A percentile compares a stretch with the other conserved stretches of the same genome.
These are phyloP conservation scores for Coemansia sp. DNA, from an alignment of 192 early-diverging fungal genomes.

Conservation along the genomic window DNA sequence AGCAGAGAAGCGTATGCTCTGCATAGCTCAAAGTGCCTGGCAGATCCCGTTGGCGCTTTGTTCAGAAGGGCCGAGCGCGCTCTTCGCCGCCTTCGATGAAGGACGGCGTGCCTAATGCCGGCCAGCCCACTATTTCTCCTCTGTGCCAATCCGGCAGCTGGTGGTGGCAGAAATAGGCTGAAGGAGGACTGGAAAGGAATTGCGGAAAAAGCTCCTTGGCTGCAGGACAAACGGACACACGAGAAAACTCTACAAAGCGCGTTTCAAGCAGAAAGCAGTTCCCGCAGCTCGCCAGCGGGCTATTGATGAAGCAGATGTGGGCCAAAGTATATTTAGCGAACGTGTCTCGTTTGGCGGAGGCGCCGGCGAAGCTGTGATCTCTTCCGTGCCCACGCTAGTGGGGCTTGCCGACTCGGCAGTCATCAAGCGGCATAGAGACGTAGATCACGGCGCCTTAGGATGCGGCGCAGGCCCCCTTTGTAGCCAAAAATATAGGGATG, in stretches of 20 bases:
- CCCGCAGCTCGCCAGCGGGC: background rate
- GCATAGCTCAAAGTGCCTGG: background rate
- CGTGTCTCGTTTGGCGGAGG: background rate
- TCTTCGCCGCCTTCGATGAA: background rate
- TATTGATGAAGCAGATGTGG: background rate
- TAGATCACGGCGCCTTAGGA: background rate
- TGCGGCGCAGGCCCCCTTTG: background rate
- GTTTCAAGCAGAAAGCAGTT: background rate
- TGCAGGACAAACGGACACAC: background rate
- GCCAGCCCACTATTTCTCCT: background rate
- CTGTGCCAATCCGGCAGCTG: background rate
- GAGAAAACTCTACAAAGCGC: background rate
- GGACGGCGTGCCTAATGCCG: background rate
- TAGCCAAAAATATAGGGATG: background rate
- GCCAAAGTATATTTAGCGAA: background rate
- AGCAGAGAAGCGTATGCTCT: background rate
- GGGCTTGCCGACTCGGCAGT: background rate
- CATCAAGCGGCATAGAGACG: constrained; percentile 1
- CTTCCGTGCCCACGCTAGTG: background rate
- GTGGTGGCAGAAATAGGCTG: background rate
- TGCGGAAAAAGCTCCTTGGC: background rate
- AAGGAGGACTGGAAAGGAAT: background rate
- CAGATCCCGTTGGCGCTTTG: background rate
- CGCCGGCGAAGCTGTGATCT: background rate
- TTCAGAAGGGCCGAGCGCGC: background rate